Conservation (phyloP, 176 grass and related monocot genomes). For the Oryza glaberrima region DNA sequence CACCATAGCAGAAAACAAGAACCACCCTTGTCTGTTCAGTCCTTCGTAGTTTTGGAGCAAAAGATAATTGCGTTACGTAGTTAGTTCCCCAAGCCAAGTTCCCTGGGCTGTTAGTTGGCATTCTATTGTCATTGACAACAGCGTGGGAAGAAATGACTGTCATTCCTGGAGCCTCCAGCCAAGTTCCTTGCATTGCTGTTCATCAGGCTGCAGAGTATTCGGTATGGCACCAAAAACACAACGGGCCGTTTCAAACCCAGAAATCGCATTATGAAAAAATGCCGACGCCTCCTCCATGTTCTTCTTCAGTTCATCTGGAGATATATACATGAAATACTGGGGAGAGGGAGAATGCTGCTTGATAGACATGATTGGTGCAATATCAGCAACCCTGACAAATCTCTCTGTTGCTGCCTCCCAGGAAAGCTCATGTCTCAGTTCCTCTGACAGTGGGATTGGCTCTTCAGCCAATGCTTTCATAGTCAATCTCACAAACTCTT, state of each 20-base stretch:
- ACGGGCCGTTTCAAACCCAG: conserved; percentile 74
- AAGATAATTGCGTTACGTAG: not conserved
- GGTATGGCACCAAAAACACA: conserved; percentile 92
- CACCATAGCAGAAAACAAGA: conserved; percentile 33
- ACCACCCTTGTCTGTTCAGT: not conserved
- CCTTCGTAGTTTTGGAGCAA: conserved; percentile 3
- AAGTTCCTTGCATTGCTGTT: conserved; percentile 83
- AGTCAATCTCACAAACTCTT: conserved; percentile 72
- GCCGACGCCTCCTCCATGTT: conserved; percentile 83
- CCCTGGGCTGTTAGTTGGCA: conserved; percentile 8
- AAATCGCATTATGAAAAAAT: conserved; percentile 76
- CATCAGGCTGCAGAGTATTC: conserved; percentile 77
- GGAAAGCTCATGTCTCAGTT: conserved; percentile 76
- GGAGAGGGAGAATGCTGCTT: conserved; percentile 43
- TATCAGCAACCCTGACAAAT: conserved; percentile 68
- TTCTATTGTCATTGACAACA: not conserved
- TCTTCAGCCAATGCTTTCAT: conserved; percentile 66
- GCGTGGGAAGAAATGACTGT: not conserved
- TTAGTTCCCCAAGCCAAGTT: conserved; percentile 11
- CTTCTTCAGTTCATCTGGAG: conserved; percentile 68
- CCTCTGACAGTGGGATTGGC: conserved; percentile 63
- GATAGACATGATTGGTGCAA: conserved; percentile 35
- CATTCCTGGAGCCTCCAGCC: conserved; percentile 55
- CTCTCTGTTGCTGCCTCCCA: conserved; percentile 94
- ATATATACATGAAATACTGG: conserved; percentile 61